phyloP scores from a whole-genome alignment of 1,139 yeast genomes.

The Taiozyma sp. region DNA sequence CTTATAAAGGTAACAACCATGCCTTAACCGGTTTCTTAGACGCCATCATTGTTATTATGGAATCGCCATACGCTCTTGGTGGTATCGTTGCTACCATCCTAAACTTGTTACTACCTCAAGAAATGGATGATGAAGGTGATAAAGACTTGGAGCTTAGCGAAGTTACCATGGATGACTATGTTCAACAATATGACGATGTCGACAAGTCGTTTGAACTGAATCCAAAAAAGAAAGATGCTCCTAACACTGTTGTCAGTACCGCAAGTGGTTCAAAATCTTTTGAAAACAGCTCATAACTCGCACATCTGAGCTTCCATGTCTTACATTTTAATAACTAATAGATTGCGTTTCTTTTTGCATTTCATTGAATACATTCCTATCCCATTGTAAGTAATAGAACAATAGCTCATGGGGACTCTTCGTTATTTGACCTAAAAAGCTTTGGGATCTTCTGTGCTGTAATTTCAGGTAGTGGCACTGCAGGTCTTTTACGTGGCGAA shows the following conservation, averaged over 20 bases:
- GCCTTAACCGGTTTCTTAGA: constrained; percentile 65
- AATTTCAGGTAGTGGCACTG: neutral
- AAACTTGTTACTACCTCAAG: constrained; percentile 70
- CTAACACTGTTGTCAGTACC: neutral
- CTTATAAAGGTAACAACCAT: constrained; percentile 64
- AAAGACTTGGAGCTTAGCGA: constrained; percentile 16
- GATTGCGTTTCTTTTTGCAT: neutral
- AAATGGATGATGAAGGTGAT: constrained; percentile 45
- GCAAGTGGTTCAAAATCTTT: neutral
- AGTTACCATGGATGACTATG: constrained; percentile 11
- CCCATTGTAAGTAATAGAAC: neutral
- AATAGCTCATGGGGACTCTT: neutral
- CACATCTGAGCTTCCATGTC: neutral
- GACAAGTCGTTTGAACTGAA: constrained; percentile 1
- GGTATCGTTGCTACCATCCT: constrained; percentile 74
- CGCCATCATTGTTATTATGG: constrained; percentile 78
- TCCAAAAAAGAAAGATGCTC: constrained; percentile 1
- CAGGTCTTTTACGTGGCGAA: neutral
- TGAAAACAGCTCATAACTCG: neutral
- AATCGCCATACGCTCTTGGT: constrained; percentile 79
- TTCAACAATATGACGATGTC: constrained; percentile 13
- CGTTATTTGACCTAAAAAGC: neutral
- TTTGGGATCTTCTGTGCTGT: constrained; percentile 1
- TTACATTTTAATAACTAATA: neutral
- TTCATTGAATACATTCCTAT: neutral